Evolutionary conservation across 768 basidiomycete genomes (phyloP), one percentile per base, ranked within the genome.

Genomic region (Lentinula lateritia): DNA sequence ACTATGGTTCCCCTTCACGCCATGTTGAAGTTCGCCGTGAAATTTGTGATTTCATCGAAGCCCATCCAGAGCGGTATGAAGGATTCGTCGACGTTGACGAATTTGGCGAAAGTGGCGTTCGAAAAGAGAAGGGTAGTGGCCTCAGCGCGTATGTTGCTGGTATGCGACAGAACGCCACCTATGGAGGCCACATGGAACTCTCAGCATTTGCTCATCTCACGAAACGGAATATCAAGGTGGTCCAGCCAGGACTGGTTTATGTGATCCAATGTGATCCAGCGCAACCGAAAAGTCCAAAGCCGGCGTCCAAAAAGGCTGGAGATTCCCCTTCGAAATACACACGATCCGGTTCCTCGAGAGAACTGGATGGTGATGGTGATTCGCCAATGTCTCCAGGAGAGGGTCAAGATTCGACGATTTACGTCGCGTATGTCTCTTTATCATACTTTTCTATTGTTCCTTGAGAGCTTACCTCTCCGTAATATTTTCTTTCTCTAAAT

Each of bases 111-210:
- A 60, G 20, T 23, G 58, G 58, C 41, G 58, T 43, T 32, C 43
- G 63, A 16, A 63, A 63, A 34, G 62, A 20, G 16, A 60, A 60
- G 36, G 59, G 59, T 20, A 20, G 59, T 10, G 50, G 50, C 6
- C 50, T 60, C 5, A 39, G n/a, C 28, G 59, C 50, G 15, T 60
- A 60, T 39, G 59, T 60, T 9, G 59, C 59, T 60, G 59, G 59
- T 18, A 60, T 60, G 59, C 48, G 59, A 16, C 59, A 60, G 38
- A 60, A 60, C 39, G 91, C 85, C 34, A 95, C 94, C 1, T 96
- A 95, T 63, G 95, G 94, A 45, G 93, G 93, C 1, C 93, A 97
- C 73, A 84, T 97, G 68, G 95, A 97, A 72, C 80, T 97, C n/a
- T 90, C 89, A 16, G 93, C 93, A 0, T 96, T 95, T 71, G 88